phyloP scores from a whole-genome alignment of 2,329 filamentous ascomycete species.

The Beauveria sp. region DNA sequence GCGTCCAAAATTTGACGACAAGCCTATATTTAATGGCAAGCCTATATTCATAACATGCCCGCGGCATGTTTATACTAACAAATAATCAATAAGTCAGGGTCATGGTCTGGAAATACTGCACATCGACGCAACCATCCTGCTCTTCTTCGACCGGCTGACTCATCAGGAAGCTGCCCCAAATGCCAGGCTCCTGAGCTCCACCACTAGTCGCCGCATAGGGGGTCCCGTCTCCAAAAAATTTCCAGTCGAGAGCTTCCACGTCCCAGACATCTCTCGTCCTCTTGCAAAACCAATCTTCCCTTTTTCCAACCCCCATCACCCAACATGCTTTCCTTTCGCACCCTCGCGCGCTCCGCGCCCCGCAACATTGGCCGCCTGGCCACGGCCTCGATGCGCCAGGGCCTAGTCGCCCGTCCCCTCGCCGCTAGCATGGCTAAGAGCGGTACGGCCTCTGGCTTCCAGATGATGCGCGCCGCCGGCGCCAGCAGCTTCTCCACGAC shows the following conservation, averaged over 20 bases:
- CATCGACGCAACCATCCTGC: background rate
- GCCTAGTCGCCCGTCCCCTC: slow-evolving; percentile 37
- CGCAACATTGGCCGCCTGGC: slow-evolving; percentile 54
- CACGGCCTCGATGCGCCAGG: slow-evolving; percentile 41
- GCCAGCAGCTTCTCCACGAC: slow-evolving; percentile 43
- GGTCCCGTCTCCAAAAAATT: background rate
- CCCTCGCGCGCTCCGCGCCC: slow-evolving; percentile 58
- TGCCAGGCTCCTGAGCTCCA: slow-evolving; percentile 6
- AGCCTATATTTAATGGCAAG: too few relatives aligned
- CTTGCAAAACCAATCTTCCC: background rate
- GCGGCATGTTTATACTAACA: too few relatives aligned
- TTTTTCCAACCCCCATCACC: background rate
- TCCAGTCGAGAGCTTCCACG: background rate
- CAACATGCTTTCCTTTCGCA: slow-evolving; percentile 62
- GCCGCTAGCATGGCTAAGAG: slow-evolving; percentile 24
- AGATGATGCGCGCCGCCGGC: slow-evolving; percentile 25
- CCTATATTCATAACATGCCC: too few relatives aligned
- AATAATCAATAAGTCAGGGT: too few relatives aligned
- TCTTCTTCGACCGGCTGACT: background rate
- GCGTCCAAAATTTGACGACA: too few relatives aligned
- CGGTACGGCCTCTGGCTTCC: slow-evolving; percentile 12
- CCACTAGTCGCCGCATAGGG: background rate
- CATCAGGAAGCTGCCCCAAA: slow-evolving; percentile 5
- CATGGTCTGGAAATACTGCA: too few relatives aligned
- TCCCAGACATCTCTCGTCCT: background rate